phyloP scores from a whole-genome alignment of 257 asterid species.

The Fraxinus cuspidata region DNA sequence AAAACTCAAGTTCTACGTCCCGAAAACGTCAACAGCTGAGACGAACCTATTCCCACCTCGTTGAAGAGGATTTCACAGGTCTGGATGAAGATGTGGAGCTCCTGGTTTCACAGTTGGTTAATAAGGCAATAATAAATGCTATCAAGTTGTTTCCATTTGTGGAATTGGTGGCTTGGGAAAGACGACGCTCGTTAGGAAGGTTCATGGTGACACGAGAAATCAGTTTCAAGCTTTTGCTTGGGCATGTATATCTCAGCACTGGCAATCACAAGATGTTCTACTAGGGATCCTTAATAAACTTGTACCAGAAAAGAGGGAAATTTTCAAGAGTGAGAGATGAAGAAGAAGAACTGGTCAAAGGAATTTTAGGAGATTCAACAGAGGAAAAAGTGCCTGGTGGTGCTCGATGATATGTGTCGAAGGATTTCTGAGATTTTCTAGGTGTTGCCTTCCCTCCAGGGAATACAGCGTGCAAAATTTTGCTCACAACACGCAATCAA shows the following conservation, averaged over 20 bases:
- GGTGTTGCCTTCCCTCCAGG: slow-evolving; percentile 7
- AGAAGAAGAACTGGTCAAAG: slow-evolving; percentile 22
- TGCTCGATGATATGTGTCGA: slow-evolving; percentile 30
- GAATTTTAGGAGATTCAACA: slow-evolving; percentile 24
- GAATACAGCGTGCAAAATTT: slow-evolving; percentile 13
- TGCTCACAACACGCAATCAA: slow-evolving; percentile 21
- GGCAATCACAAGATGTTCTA: slow-evolving; percentile 19
- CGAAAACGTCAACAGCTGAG: neutral
- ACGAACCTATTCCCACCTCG: slow-evolving; percentile 1
- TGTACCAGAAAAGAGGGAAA: slow-evolving; percentile 20
- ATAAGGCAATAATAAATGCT: neutral
- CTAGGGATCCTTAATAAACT: slow-evolving; percentile 22
- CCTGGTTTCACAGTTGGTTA: slow-evolving; percentile 3
- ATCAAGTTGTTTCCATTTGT: slow-evolving; percentile 18
- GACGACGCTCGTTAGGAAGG: slow-evolving; percentile 32
- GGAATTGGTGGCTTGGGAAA: slow-evolving; percentile 41
- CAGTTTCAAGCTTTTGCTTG: slow-evolving; percentile 26
- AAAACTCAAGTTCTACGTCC: neutral
- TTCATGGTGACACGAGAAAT: slow-evolving; percentile 8
- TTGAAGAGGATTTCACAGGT: slow-evolving; percentile 23
- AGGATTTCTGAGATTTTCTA: slow-evolving; percentile 24
- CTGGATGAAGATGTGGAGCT: slow-evolving; percentile 22
- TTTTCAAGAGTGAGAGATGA: neutral
- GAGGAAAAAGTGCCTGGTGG: slow-evolving; percentile 24
- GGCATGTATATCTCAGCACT: slow-evolving; percentile 30